Conservation (phyloP, 768 basidiomycete species). For the Rhizopogon vinicolor region DNA sequence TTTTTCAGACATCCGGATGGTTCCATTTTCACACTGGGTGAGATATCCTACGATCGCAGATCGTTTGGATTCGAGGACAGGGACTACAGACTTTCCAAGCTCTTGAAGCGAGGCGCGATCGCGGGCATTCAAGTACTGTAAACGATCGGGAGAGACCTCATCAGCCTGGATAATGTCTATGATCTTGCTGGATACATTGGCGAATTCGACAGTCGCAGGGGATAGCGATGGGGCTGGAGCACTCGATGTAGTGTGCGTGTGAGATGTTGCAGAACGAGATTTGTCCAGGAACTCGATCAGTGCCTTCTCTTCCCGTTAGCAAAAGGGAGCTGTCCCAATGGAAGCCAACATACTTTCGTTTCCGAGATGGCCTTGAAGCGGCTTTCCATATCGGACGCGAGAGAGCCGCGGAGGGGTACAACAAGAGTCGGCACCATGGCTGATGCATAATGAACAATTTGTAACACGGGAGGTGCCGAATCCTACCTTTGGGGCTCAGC, state of each 20-base stretch:
- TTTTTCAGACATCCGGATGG: conserved; percentile 54
- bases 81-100: conserved; percentile 40
- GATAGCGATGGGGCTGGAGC: conserved; percentile 74
- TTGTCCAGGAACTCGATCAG: conserved; percentile 82
- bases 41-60: conserved; percentile 47
- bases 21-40: conserved; percentile 43
- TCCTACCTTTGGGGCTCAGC: conserved; percentile 68
- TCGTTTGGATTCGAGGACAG: conserved; percentile 42
- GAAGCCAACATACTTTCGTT: conserved; percentile 45
- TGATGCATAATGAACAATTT: conserved; percentile 21
- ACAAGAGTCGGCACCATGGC: conserved; percentile 80
- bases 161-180: conserved; percentile 59
- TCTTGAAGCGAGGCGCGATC: conserved; percentile 45
- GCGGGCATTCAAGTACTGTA: conserved; percentile 57
- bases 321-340: too few species aligned
- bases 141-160: conserved; percentile 55
- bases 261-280: conserved; percentile 66
- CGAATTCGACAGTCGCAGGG: conserved; percentile 78
- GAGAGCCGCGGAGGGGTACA: conserved; percentile 76
- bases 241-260: conserved; percentile 62
- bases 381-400: conserved; percentile 64
- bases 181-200: conserved; percentile 20
- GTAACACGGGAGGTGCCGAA: conserved; percentile 3
- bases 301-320: conserved; percentile 34
- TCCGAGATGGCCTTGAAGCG: conserved; percentile 80